Evolutionary conservation across 208 protist species (phyloP).

Genomic region (Phytomonas sp.): DNA sequence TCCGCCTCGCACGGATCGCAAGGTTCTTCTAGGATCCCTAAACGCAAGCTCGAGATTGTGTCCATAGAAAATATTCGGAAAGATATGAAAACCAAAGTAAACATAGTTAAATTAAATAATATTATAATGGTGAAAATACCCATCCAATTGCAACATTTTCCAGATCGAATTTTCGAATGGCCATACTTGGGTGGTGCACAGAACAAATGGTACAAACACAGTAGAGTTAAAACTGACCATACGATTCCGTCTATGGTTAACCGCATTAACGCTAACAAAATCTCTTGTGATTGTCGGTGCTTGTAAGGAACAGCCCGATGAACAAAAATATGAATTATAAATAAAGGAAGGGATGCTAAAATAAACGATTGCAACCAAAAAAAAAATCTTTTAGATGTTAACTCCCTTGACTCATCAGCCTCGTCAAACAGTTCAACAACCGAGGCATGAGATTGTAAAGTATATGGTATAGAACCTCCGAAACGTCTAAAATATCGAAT

Average conservation of each 20-base stretch:
- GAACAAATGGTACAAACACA: constrained; percentile 11
- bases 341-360: background rate
- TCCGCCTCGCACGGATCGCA: constrained; percentile 33
- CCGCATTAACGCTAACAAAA: constrained; percentile 22
- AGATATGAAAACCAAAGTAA: background rate
- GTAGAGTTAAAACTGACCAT: background rate
- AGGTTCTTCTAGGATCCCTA: constrained; percentile 22
- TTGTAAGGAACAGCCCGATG: constrained; percentile 17
- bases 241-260: constrained; percentile 11
- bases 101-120: background rate
- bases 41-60: constrained; percentile 19
- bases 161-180: background rate
- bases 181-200: background rate
- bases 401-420: background rate
- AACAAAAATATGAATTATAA: constrained; percentile 9
- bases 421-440: background rate
- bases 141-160: background rate
- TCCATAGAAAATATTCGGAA: constrained; percentile 6
- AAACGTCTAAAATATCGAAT: background rate
- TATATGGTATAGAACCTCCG: background rate
- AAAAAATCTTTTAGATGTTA: background rate
- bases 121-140: background rate
- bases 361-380: background rate
- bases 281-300: constrained; percentile 44
- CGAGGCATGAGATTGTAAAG: background rate